These are phyloP conservation scores for Retiboletus fuscus DNA, from an alignment of 1,284 basidiomycete species.

Conservation along the genomic window DNA sequence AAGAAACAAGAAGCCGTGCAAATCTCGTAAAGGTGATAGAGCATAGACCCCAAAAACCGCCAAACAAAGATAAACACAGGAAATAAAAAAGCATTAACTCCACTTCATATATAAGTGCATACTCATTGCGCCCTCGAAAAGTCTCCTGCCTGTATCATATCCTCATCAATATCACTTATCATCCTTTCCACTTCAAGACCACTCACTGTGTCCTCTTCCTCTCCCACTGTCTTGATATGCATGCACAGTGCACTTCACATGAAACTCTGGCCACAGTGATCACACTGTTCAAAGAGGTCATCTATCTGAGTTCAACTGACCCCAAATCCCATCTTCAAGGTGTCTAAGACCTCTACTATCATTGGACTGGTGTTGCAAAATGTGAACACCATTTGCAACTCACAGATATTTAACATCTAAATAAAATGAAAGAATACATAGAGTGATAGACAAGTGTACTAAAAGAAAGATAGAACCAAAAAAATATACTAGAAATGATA, in stretches of 20 bases:
- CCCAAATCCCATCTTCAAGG: background rate
- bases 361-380: no score
- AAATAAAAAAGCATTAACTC: background rate
- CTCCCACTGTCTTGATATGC: conserved; percentile 2
- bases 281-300: conserved; percentile 7
- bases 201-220: background rate
- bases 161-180: no score
- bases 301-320: background rate
- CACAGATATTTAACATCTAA: no score
- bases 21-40: background rate
- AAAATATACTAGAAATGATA: no score
- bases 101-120: background rate
- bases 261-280: conserved; percentile 9
- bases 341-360: background rate
- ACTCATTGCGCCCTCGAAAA: background rate
- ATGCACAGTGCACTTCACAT: conserved; percentile 6
- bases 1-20: background rate
- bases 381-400: no score
- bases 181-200: background rate
- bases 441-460: no score
- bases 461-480: no score
- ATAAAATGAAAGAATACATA: no score
- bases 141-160: no score
- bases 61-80: conserved; percentile 14
- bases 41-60: conserved; percentile 10